Percentiles rank a stretch among this genome's conserved stretches.
Evolutionary conservation across 208 protist species (phyloP).

Genomic region (Crithidia brevicula): DNA sequence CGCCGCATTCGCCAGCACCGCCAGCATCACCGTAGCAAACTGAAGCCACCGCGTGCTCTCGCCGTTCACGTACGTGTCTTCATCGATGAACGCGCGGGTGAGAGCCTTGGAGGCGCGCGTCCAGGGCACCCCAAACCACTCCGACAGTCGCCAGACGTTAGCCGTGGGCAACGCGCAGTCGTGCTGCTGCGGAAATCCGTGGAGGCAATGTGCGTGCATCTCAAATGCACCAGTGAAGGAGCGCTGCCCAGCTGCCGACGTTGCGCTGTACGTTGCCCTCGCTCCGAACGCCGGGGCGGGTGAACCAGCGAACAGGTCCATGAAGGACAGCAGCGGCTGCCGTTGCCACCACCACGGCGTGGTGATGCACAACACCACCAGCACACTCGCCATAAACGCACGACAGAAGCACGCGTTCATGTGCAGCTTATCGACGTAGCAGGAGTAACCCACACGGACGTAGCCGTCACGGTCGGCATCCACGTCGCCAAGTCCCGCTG

Average conservation of each 20-base stretch:
- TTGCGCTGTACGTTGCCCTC: no score
- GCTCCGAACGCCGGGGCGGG: conserved; percentile 3
- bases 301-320: conserved; percentile 38
- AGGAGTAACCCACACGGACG: conserved; percentile 50
- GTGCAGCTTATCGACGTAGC: conserved; percentile 46
- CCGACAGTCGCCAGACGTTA: conserved; percentile 42
- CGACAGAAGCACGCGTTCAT: conserved; percentile 31
- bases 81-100: conserved; percentile 14
- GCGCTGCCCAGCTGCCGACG: background rate
- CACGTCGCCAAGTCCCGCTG: background rate
- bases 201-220: conserved; percentile 30
- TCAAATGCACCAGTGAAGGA: conserved; percentile 43
- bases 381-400: conserved; percentile 13
- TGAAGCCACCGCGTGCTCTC: conserved; percentile 42
- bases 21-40: conserved; percentile 29
- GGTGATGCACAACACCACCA: conserved; percentile 24
- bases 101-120: conserved; percentile 25
- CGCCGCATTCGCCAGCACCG: conserved; percentile 25
- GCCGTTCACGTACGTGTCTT: conserved; percentile 11
- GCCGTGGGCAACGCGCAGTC: conserved; percentile 31
- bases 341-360: conserved; percentile 37
- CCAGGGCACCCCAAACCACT: conserved; percentile 49
- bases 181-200: conserved; percentile 1
- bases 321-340: conserved; percentile 32
- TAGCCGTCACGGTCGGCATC: conserved; percentile 3